phyloP scores from a whole-genome alignment of 257 asterid species.

The Solanum corneliomulleri region DNA sequence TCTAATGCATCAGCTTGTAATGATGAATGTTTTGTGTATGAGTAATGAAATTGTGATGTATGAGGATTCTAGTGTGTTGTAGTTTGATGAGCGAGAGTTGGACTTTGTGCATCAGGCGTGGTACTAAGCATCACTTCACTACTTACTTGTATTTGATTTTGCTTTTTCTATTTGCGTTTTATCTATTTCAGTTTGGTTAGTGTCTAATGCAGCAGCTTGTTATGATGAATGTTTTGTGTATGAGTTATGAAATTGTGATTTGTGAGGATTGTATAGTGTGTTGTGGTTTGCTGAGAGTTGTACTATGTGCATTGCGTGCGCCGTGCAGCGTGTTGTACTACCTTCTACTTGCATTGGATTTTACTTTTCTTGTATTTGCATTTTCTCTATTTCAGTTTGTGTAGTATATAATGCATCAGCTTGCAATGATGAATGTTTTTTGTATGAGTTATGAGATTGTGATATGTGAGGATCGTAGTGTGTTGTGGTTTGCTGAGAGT shows the following conservation, averaged over 20 bases:
- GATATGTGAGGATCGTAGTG: background rate
- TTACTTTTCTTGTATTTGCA: background rate
- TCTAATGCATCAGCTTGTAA: background rate
- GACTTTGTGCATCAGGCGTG: background rate
- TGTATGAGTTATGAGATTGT: background rate
- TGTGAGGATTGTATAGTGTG: no score
- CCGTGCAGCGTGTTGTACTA: background rate
- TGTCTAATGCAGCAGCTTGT: background rate
- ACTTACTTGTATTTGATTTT: background rate
- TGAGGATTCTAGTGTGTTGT: background rate
- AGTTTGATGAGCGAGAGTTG: background rate
- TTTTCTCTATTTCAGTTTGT: background rate
- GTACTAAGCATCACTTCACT: background rate
- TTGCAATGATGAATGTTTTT: background rate
- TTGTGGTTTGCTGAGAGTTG: background rate
- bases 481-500: background rate
- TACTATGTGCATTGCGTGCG: background rate
- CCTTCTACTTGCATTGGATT: background rate
- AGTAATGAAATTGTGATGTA: background rate
- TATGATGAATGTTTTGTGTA: background rate
- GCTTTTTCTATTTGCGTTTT: background rate
- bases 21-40: background rate
- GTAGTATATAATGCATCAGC: background rate
- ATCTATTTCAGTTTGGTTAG: background rate
- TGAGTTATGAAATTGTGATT: background rate